Conservation (phyloP, 345 rosid genomes). For the Euphorbia tirucalli region DNA sequence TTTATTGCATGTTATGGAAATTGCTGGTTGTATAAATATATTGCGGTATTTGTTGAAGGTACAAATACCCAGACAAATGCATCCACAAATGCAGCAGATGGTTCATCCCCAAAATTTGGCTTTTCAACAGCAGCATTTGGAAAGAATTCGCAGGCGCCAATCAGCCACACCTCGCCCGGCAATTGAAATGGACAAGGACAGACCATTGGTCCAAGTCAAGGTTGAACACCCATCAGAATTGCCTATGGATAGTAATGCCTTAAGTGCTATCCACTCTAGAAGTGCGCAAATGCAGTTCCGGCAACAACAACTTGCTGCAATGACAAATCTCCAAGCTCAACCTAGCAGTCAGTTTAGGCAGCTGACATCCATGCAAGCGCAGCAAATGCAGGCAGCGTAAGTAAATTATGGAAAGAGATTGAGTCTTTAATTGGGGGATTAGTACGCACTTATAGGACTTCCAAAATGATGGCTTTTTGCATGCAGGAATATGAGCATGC, state of each 20-base stretch:
- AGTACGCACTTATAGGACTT: slow-evolving; percentile 3
- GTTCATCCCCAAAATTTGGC: slow-evolving; percentile 44
- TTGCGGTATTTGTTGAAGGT: slow-evolving; percentile 24
- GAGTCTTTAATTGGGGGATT: background rate
- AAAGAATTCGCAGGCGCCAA: slow-evolving; percentile 61
- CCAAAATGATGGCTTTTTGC: slow-evolving; percentile 11
- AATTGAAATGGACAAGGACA: slow-evolving; percentile 71
- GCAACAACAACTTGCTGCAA: slow-evolving; percentile 67
- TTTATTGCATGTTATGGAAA: background rate
- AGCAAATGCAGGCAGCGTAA: slow-evolving; percentile 80
- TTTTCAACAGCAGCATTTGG: slow-evolving; percentile 58
- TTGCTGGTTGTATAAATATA: background rate
- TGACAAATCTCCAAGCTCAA: slow-evolving; percentile 63
- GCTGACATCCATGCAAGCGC: slow-evolving; percentile 61
- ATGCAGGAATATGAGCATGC: slow-evolving; percentile 60
- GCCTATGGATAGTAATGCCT: slow-evolving; percentile 58
- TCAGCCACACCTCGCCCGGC: slow-evolving; percentile 52
- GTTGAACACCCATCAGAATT: slow-evolving; percentile 64
- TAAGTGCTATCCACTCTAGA: slow-evolving; percentile 53
- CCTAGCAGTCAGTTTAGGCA: slow-evolving; percentile 67
- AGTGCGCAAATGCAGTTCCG: slow-evolving; percentile 60
- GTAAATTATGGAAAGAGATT: slow-evolving; percentile 21
- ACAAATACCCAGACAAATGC: slow-evolving; percentile 69
- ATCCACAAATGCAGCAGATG: slow-evolving; percentile 81
- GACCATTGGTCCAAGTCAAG: slow-evolving; percentile 76